Conservation (phyloP, 2,329 filamentous ascomycete species). For the Colletotrichum filicis region DNA sequence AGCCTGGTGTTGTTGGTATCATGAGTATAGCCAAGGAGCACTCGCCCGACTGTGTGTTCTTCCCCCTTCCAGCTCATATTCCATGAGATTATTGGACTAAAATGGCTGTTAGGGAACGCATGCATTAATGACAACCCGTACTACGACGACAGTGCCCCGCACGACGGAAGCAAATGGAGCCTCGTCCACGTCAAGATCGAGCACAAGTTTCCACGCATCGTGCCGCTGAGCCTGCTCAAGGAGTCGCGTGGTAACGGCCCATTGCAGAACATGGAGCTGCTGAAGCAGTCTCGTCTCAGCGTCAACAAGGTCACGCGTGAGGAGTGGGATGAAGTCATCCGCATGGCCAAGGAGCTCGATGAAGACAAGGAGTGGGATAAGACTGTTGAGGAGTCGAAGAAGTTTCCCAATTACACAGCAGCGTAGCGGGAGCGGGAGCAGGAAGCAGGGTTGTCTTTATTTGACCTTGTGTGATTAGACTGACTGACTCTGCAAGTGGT, state of each 20-base stretch:
- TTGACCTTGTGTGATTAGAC: conserved; percentile 18
- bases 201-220: conserved; percentile 74
- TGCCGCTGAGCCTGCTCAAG: conserved; percentile 76
- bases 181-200: conserved; percentile 90
- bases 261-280: conserved; percentile 78
- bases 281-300: conserved; percentile 75
- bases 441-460: not conserved
- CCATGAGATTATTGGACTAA: not conserved
- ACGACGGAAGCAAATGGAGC: conserved; percentile 74
- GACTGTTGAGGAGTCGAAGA: conserved; percentile 28
- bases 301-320: conserved; percentile 64
- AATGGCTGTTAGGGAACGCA: conserved; percentile 25
- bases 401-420: conserved; percentile 28
- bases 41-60: conserved; percentile 75
- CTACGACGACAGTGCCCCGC: conserved; percentile 80
- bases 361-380: conserved; percentile 28
- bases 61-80: not conserved
- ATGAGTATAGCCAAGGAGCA: conserved; percentile 92
- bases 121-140: conserved; percentile 71
- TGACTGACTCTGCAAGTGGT: conserved; percentile 32
- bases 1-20: conserved; percentile 85
- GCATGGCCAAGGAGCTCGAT: conserved; percentile 31
- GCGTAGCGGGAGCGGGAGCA: not conserved
- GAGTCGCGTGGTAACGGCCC: conserved; percentile 72
- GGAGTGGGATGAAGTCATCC: conserved; percentile 66